phyloP scores from a whole-genome alignment of 805 yeast species.

The Phaffomyces thermotolerans region DNA sequence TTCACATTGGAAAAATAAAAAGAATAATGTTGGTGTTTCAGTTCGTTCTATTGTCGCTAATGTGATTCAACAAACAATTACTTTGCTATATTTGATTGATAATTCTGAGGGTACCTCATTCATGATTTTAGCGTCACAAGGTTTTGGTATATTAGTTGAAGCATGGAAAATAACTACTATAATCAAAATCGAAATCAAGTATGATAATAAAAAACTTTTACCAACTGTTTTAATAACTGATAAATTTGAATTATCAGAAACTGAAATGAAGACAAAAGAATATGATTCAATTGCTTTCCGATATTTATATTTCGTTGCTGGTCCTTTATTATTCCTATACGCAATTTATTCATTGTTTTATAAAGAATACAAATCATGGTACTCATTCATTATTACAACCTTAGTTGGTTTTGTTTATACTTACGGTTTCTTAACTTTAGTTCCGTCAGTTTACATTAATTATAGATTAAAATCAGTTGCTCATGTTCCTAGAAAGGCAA shows the following conservation, averaged over 20 bases:
- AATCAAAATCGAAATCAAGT: conserved; percentile 22
- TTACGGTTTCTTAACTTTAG: conserved; percentile 33
- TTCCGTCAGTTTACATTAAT: conserved; percentile 35
- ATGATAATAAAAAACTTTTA: conserved; percentile 14
- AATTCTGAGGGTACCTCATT: conserved; percentile 32
- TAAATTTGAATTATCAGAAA: conserved; percentile 29
- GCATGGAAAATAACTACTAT: conserved; percentile 37
- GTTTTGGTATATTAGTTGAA: conserved; percentile 32
- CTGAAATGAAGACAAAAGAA: conserved; percentile 33
- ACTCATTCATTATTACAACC: conserved; percentile 32
- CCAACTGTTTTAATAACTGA: conserved; percentile 25
- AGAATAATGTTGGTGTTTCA: conserved; percentile 33
- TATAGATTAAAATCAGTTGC: conserved; percentile 37
- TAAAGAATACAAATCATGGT: conserved; percentile 36
- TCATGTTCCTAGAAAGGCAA: conserved; percentile 33
- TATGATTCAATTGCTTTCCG: conserved; percentile 34
- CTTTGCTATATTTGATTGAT: conserved; percentile 31
- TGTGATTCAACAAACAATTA: conserved; percentile 32
- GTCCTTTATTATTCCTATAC: conserved; percentile 31
- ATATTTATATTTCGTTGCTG: conserved; percentile 29
- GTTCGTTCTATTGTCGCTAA: conserved; percentile 33
- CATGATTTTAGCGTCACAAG: conserved; percentile 31
- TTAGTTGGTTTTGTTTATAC: conserved; percentile 36
- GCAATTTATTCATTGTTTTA: conserved; percentile 31
- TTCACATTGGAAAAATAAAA: conserved; percentile 33